phyloP scores from a whole-genome alignment of 108 stramenopile species.

The Nannochloropsis oceanica region DNA sequence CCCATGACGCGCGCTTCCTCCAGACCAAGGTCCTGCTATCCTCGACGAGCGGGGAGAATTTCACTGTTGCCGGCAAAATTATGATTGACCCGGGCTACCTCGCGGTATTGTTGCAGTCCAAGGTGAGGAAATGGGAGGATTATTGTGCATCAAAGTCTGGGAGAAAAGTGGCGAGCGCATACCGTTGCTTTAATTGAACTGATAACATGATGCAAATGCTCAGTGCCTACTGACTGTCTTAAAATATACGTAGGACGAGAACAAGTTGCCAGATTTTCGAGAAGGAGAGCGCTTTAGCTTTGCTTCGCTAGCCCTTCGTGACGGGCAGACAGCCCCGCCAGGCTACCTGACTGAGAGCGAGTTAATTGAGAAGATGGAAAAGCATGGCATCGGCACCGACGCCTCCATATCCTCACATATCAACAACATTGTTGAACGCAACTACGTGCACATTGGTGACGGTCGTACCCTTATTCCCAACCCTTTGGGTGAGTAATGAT shows the following conservation, averaged over 20 bases:
- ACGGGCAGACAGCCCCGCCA: slow-evolving; percentile 66
- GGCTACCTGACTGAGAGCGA: slow-evolving; percentile 68
- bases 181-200: no score
- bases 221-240: not conserved
- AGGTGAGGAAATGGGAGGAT: not conserved
- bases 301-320: not conserved
- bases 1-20: slow-evolving; percentile 59
- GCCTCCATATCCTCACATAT: slow-evolving; percentile 76
- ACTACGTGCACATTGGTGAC: slow-evolving; percentile 57
- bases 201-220: no score
- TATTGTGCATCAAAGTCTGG: not conserved
- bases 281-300: not conserved
- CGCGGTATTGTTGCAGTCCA: slow-evolving; percentile 36
- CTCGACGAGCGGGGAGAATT: not conserved
- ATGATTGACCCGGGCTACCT: slow-evolving; percentile 58
- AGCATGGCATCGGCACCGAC: slow-evolving; percentile 77
- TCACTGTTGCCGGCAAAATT: not conserved
- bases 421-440: slow-evolving; percentile 67
- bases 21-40: not conserved
- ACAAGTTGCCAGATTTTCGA: not conserved
- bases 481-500: slow-evolving; percentile 40
- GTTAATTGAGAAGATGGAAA: slow-evolving; percentile 66
- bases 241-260: not conserved
- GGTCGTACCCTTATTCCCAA: slow-evolving; percentile 62
- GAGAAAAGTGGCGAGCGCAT: not conserved